These are phyloP conservation scores for Penicillium flavigenum DNA, from an alignment of 495 filamentous ascomycete genomes.

Conservation along the genomic window DNA sequence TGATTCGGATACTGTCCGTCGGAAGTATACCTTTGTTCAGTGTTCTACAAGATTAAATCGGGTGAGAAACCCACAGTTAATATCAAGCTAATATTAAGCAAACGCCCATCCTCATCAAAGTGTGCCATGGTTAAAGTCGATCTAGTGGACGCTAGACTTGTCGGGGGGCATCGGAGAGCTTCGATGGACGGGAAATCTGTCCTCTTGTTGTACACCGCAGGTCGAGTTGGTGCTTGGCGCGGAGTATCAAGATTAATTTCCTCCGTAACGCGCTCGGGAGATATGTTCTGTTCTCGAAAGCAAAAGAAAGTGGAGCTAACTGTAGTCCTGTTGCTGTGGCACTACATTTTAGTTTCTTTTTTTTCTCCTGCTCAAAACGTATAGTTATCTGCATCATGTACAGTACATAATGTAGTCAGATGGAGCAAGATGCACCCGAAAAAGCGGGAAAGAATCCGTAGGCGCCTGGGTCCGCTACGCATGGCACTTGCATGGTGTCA, in stretches of 20 bases:
- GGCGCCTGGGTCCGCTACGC: constrained; percentile 8
- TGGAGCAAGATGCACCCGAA: constrained; percentile 3
- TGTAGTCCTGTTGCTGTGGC: neutral
- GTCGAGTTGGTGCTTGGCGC: constrained; percentile 12
- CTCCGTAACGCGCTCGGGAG: neutral
- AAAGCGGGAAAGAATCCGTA: neutral
- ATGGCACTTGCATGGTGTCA: constrained; percentile 23
- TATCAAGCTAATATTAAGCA: constrained; percentile 14
- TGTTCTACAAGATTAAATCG: neutral
- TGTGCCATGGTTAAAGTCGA: constrained; percentile 29
- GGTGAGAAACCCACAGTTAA: constrained; percentile 14
- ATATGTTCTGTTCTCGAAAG: neutral
- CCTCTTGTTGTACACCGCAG: constrained; percentile 26
- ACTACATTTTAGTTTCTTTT: neutral
- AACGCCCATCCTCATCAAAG: constrained; percentile 32
- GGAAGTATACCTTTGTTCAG: constrained; percentile 6
- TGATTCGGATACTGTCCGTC: constrained; percentile 8
- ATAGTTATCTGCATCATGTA: constrained; percentile 1
- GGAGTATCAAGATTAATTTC: constrained; percentile 5
- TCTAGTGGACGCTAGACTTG: constrained; percentile 31
- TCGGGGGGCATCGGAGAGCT: constrained; percentile 21
- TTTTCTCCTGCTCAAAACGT: neutral
- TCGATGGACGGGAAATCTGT: constrained; percentile 21
- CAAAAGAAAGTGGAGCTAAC: neutral
- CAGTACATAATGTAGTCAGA: neutral